Evolutionary conservation across 768 basidiomycete species (phyloP), one percentile per base, ranked within the genome.

Genomic region (Tephrocybe sp.): DNA sequence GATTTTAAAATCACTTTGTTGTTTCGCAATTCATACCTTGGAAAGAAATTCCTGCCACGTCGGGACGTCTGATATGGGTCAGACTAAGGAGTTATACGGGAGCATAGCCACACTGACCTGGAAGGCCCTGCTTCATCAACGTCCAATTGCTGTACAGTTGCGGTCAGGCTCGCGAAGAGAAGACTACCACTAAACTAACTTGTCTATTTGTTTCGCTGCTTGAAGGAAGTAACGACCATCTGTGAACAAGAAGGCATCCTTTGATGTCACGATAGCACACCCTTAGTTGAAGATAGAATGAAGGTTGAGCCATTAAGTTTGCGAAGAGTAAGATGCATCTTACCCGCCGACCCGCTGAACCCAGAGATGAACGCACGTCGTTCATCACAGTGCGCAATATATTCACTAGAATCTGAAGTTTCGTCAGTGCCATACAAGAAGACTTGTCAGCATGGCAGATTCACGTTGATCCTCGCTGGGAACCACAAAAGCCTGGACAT

Each of bases 171-270:
- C 38, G 39, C n/a, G n/a, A 21, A 34, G 32, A 37, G 9, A 7
- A 37, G 9, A 40, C 26, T 18, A 19, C 31, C 16, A 22, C 5
- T 40, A 35, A 5, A 58, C 83, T 64, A 57, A 90, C 92, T 77
- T 53, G 65, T 95, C 92, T 56, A 99, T 72, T 68, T 99, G 92
- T 54, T 93, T 80, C 52, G 79, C 82, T 0, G 97, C 97, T 69
- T 99, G 96, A 26, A 98, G 71, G 62, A 89, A 97, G 63, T 99
- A 99, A 37, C 96, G 73, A 3, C 96, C 97, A 71, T 99, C 96
- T 2, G 96, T 98, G 70, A 96, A 98, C 41, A 97, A 75, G 54
- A 76, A 83, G 0, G 94, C 95, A 4, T 82, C 72, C 24, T 84
- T 72, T 39, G 69, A 62, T 0, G 90, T 89, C 19, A 96, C 73